These are phyloP conservation scores for Trichoderma sp. DNA, from an alignment of 2,329 filamentous ascomycete species.

Conservation along the genomic window DNA sequence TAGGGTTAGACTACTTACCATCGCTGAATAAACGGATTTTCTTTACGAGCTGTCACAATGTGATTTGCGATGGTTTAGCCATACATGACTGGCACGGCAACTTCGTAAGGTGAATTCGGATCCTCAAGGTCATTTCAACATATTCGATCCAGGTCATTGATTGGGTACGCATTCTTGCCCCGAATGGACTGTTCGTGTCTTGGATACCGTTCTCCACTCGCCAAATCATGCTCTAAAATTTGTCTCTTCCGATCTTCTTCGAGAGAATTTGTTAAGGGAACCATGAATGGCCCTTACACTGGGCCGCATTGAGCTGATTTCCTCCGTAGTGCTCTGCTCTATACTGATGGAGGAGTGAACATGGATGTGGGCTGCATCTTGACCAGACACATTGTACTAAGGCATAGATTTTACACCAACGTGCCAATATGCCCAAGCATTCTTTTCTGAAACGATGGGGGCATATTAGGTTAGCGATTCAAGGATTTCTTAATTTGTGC, in stretches of 20 bases:
- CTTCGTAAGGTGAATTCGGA: conserved; percentile 33
- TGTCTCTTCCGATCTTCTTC: conserved; percentile 34
- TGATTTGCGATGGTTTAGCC: conserved; percentile 1
- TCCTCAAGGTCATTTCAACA: conserved; percentile 42
- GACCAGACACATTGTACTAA: conserved; percentile 36
- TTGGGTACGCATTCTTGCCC: conserved; percentile 35
- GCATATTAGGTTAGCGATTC: neutral
- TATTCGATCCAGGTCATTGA: conserved; percentile 39
- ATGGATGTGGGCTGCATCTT: conserved; percentile 44
- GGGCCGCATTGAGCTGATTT: conserved; percentile 44
- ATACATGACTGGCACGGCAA: conserved; percentile 8
- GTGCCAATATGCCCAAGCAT: conserved; percentile 44
- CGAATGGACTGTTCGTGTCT: conserved; percentile 38
- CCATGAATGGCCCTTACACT: conserved; percentile 43
- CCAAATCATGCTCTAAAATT: conserved; percentile 36
- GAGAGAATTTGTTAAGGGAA: conserved; percentile 40
- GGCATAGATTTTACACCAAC: conserved; percentile 33
- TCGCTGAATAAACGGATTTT: conserved; percentile 41
- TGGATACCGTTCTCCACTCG: conserved; percentile 37
- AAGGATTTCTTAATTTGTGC: neutral
- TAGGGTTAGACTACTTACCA: conserved; percentile 28
- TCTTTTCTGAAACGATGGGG: conserved; percentile 33
- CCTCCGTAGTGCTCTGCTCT: conserved; percentile 41
- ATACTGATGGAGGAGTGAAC: conserved; percentile 41
- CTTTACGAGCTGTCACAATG: conserved; percentile 40